Percentiles rank a stretch among this genome's conserved stretches.
Conservation (phyloP, 768 basidiomycete genomes). For the Thelephora ganbajun region DNA sequence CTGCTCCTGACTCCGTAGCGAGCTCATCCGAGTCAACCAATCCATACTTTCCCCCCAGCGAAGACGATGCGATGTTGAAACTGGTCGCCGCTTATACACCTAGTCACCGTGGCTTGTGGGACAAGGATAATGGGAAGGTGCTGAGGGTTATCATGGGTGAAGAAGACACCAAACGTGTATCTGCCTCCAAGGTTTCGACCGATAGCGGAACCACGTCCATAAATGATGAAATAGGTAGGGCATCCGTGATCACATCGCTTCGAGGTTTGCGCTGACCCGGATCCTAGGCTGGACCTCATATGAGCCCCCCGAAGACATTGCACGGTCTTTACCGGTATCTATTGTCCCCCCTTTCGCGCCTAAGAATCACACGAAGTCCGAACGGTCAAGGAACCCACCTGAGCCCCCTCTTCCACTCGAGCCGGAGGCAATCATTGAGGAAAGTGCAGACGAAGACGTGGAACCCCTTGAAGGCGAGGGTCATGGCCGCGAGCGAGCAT, state of each 20-base stretch:
- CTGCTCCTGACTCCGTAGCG: constrained; percentile 2
- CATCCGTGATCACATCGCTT: no score
- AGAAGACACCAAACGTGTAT: constrained; percentile 13
- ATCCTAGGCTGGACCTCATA: not conserved
- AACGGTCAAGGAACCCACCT: constrained; percentile 2
- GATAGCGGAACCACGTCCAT: no score
- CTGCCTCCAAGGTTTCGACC: constrained; percentile 3
- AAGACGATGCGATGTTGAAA: constrained; percentile 29
- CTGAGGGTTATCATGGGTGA: constrained; percentile 46
- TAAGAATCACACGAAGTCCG: no score
- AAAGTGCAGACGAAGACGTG: constrained; percentile 30
- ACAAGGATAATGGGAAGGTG: constrained; percentile 36
- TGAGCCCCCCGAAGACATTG: constrained; percentile 14
- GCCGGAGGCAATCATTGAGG: constrained; percentile 39
- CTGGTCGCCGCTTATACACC: constrained; percentile 58
- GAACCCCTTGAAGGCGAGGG: constrained; percentile 21
- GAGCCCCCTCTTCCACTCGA: constrained; percentile 20
- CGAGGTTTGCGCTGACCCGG: no score
- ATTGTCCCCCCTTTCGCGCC: constrained; percentile 26
- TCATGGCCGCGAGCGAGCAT: constrained; percentile 43
- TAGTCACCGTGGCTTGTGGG: constrained; percentile 63
- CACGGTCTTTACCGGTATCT: constrained; percentile 49
- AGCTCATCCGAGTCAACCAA: not conserved
- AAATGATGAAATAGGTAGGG: no score
- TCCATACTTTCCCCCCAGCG: not conserved